These are phyloP conservation scores for Malus hybrid DNA, from an alignment of 331 rosid species.

Conservation along the genomic window DNA sequence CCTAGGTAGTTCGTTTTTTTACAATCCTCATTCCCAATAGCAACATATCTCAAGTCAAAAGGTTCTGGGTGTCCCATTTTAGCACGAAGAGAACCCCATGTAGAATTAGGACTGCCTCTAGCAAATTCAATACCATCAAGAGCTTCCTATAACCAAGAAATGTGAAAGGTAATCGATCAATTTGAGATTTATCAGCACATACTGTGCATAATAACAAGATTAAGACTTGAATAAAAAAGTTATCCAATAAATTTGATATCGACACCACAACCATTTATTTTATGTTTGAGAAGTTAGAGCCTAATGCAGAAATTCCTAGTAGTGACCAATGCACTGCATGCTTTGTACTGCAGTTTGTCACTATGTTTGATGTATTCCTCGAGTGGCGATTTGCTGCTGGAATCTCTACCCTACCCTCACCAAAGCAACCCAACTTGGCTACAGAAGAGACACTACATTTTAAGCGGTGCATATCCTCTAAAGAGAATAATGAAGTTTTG, in stretches of 20 bases:
- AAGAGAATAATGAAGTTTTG: not conserved
- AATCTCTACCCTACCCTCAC: not conserved
- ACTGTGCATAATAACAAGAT: not conserved
- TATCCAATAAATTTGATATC: not conserved
- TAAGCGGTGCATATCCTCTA: not conserved
- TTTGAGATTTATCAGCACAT: not conserved
- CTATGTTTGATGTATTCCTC: not conserved
- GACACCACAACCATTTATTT: not conserved
- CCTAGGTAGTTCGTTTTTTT: conserved; percentile 50
- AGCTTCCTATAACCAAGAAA: conserved; percentile 59
- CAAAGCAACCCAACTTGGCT: not conserved
- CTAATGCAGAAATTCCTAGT: not conserved
- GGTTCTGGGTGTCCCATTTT: conserved; percentile 81
- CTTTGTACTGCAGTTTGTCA: not conserved
- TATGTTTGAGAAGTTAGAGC: not conserved
- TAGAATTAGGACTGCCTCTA: conserved; percentile 46
- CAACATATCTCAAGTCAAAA: conserved; percentile 70
- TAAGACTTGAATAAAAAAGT: not conserved
- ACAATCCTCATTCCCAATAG: conserved; percentile 86
- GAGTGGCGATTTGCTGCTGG: not conserved
- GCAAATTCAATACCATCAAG: conserved; percentile 62
- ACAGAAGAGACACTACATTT: not conserved
- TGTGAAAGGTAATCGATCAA: not conserved
- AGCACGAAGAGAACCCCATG: conserved; percentile 84
- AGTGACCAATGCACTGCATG: not conserved